Conservation (phyloP, 108 stramenopile genomes). For the Fistulifera pelliculosa region DNA sequence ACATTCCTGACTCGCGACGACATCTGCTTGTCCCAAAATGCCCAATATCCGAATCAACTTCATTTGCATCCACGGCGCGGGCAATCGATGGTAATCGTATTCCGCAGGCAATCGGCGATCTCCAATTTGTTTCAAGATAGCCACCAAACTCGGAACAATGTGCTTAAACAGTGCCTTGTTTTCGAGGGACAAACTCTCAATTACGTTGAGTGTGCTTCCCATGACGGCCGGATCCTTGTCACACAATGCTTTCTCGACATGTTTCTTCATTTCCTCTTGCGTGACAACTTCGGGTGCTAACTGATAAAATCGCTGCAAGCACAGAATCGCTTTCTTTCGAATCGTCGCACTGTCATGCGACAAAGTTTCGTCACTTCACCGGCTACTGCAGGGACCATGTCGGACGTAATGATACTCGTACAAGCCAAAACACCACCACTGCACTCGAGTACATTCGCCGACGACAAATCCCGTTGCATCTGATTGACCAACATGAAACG, state of each 20-base stretch:
- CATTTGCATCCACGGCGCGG: conserved; percentile 99
- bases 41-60: conserved; percentile 89
- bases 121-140: conserved; percentile 94
- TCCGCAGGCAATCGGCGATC: conserved; percentile 96
- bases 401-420: conserved; percentile 76
- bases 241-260: conserved; percentile 85
- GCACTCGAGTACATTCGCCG: conserved; percentile 86
- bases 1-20: conserved; percentile 83
- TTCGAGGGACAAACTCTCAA: conserved; percentile 68
- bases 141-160: conserved; percentile 87
- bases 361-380: conserved; percentile 64
- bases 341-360: conserved; percentile 71
- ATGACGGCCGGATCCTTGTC: conserved; percentile 97
- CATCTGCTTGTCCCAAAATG: conserved; percentile 83
- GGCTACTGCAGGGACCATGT: conserved; percentile 88
- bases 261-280: conserved; percentile 67
- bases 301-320: conserved; percentile 88
- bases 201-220: conserved; percentile 88
- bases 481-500: conserved; percentile 99
- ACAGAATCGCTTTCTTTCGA: conserved; percentile 91
- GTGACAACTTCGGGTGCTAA: conserved; percentile 76
- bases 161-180: conserved; percentile 82
- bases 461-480: conserved; percentile 93
- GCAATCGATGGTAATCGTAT: conserved; percentile 97
- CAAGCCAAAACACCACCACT: conserved; percentile 86